Evolutionary conservation across 345 rosid genomes (phyloP).

Genomic region (Eutrema japonicum): DNA sequence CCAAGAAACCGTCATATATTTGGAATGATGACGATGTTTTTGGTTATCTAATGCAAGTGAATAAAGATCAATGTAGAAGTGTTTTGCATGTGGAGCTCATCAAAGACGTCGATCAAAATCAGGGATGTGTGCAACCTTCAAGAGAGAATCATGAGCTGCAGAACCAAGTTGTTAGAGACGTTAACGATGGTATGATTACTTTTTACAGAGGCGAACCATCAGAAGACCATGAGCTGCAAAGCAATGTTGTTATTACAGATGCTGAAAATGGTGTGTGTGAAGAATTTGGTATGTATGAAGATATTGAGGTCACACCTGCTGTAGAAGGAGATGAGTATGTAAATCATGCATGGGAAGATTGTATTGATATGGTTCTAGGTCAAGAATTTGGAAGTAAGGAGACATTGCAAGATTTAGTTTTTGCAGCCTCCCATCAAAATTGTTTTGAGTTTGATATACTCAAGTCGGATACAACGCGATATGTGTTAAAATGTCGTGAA

Average conservation of each 20-base stretch:
- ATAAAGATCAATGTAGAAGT: not conserved
- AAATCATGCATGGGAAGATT: not conserved
- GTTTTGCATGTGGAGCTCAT: not conserved
- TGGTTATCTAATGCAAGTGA: not conserved
- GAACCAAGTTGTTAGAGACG: too few relatives aligned
- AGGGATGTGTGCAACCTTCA: too few relatives aligned
- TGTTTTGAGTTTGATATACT: not conserved
- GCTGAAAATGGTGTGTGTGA: not conserved
- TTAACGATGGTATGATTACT: too few relatives aligned
- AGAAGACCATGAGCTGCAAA: too few relatives aligned
- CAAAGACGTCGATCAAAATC: not conserved
- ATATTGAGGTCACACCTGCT: not conserved
- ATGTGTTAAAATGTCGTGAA: not conserved
- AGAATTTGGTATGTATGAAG: not conserved
- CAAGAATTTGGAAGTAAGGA: not conserved
- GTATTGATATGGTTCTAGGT: not conserved
- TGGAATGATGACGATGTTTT: conserved; percentile 10
- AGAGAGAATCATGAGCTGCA: too few relatives aligned
- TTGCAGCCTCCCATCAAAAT: not conserved
- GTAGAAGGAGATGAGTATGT: not conserved
- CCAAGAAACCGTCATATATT: not conserved
- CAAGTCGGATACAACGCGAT: not conserved
- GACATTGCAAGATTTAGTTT: not conserved
- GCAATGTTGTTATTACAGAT: too few relatives aligned
- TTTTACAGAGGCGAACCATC: too few relatives aligned